Percentiles rank a stretch among this genome's conserved stretches.
Evolutionary conservation across 768 basidiomycete species (phyloP).

Genomic region (Tylopilus intermedius): DNA sequence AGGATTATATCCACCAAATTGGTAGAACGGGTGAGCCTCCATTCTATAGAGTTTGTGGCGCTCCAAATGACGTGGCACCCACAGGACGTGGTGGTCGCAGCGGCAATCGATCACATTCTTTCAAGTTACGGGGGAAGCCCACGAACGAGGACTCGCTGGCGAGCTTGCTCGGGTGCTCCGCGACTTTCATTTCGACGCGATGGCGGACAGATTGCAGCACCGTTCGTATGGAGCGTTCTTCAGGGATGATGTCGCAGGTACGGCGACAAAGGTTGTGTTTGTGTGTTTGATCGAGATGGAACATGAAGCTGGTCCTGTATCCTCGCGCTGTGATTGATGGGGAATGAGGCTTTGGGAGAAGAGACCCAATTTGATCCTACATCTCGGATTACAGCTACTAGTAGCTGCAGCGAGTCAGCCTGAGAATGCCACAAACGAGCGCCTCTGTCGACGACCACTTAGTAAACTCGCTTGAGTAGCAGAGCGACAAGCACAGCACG

Average conservation of each 20-base stretch:
- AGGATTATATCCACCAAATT: constrained; percentile 88
- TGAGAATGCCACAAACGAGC: constrained; percentile 9
- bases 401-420: background rate
- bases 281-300: constrained; percentile 48
- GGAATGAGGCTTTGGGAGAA: background rate
- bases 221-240: constrained; percentile 86
- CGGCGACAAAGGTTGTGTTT: constrained; percentile 78
- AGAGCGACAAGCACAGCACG: background rate
- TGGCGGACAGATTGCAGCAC: constrained; percentile 63
- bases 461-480: too few species aligned
- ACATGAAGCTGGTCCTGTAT: background rate
- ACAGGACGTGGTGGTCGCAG: constrained; percentile 83
- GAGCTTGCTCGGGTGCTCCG: constrained; percentile 87
- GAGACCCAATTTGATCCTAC: background rate
- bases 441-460: background rate
- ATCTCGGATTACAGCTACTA: too few species aligned
- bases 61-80: constrained; percentile 1
- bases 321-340: constrained; percentile 12
- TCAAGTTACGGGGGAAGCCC: constrained; percentile 87
- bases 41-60: background rate
- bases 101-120: constrained; percentile 93
- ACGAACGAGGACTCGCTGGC: constrained; percentile 84
- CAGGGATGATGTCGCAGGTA: constrained; percentile 54
- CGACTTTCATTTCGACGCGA: constrained; percentile 79
- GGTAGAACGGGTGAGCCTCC: constrained; percentile 67